Base-by-base conservation (phyloP, 805 yeast species). In the Pichia paraexigua region DNA sequence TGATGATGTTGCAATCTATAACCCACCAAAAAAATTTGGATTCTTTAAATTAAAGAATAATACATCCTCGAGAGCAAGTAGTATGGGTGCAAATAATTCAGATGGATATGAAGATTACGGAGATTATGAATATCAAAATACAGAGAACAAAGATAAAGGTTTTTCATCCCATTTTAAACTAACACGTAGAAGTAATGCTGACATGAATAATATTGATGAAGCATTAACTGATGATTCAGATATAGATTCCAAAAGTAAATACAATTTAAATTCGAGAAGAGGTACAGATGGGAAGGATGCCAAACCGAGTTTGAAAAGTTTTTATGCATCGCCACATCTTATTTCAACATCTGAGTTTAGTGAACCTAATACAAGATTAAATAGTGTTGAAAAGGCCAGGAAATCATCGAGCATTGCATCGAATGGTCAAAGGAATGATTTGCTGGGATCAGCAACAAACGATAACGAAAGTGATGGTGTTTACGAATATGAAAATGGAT, bases 401-500 rank as follows among this genome's bases (percentile, higher is more conserved):
- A 30, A 30, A 13, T 13, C 35, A 3, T 12, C 35, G 7, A 30
- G 35, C 13, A 15, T 30, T 30, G 35, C 35, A 15, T 30, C 35
- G 13, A 12, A 30, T 30, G 17, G 20, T 5, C 39, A 35, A n/a
- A 35, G 6, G 18, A 35, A 35, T n/a, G 39, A 35, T 35, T n/a
- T 35, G 39, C 18, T n/a, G 5, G 6, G 39, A 6, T 47, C 45
- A 2, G 27, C 9, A 3, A 18, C 28, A 17, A 43, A 47, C 21
- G 51, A 49, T n/a, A 24, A 43, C 21, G 53, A 51, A 22, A 47
- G 50, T 45, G 53, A 51, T 47, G 50, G 53, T 7, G 47, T 47
- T 17, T 46, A 51, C 35, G 56, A 53, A 28, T 54, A 56, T 21
- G 56, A 53, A 18, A 45, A 56, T 28, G 58, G 56, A 18, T 53